A percentile compares a stretch with the other conserved stretches of the same genome.
Evolutionary conservation across 2,329 filamentous ascomycete species (phyloP).

Genomic region (Colletotrichum sp.): DNA sequence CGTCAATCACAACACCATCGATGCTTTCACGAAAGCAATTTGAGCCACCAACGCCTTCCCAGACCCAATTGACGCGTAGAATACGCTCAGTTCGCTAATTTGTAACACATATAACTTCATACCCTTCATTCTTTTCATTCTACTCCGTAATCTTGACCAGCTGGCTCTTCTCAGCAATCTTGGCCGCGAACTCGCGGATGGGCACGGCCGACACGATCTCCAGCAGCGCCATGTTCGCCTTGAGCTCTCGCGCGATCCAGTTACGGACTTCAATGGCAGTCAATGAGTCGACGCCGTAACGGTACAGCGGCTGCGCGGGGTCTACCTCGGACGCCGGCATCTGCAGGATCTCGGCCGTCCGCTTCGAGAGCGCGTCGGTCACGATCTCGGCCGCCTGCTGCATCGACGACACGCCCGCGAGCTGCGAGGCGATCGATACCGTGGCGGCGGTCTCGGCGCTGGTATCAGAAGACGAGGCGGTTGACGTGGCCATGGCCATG

Average conservation of each 20-base stretch:
- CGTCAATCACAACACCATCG: background rate
- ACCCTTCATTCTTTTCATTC: background rate
- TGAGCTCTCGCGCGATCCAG: conserved; percentile 46
- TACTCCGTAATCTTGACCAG: background rate
- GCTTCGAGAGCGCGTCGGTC: conserved; percentile 33
- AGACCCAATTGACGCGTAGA: background rate
- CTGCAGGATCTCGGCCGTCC: background rate
- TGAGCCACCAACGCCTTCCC: background rate
- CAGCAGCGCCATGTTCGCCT: conserved; percentile 51
- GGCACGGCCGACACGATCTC: conserved; percentile 50
- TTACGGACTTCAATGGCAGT: conserved; percentile 23
- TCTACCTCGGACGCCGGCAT: conserved; percentile 20
- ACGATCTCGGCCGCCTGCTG: conserved; percentile 37
- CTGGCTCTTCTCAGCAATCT: conserved; percentile 37
- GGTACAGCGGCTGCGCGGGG: conserved; percentile 21
- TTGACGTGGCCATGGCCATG: conserved; percentile 46
- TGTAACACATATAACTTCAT: background rate
- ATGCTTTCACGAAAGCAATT: background rate
- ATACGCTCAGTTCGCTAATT: background rate
- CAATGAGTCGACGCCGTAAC: conserved; percentile 27
- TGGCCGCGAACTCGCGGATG: conserved; percentile 39
- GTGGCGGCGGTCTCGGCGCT: background rate
- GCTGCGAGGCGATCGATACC: conserved; percentile 29
- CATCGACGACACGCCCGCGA: conserved; percentile 31
- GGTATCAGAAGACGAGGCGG: conserved; percentile 19